Base-by-base conservation (phyloP, 2,329 filamentous ascomycete genomes). In the Colletotrichum filicis region DNA sequence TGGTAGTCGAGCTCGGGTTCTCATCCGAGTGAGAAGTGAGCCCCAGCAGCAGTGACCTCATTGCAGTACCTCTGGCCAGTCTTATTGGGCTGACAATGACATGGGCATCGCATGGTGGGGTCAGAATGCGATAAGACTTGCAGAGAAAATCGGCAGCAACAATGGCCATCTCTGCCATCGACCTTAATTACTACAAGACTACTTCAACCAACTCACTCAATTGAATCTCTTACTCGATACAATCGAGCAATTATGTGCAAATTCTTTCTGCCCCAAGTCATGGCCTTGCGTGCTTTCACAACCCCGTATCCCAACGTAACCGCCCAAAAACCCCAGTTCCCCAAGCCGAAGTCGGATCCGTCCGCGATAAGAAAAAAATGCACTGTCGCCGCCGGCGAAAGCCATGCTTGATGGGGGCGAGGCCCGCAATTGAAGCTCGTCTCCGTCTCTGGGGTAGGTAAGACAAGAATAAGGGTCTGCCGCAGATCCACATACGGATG, bases 361-460 rank as follows among this genome's bases (percentile, higher is more conserved):
- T 32, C 14, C 22, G 66, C 66, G 70, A 72, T 72, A 72, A 72
- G 70, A 11, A 14, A 42, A 14, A n/a, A 46, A 6, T 30, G 22
- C 22, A 24, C 12, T 58, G 69, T 63, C 70, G 70, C 69, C 69
- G 69, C 66, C 70, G 70, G 70, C 65, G 35, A 62, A 24, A 28
- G 68, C 68, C 65, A 60, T 58, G 49, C 55, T 58, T 26, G 28
- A 28, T 22, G n/a, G 1, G 8, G 26, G 14, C 42, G 42, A 49
- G 63, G 35, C 68, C 68, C 64, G 64, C 46, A 67, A 37, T 67
- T 37, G 64, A 63, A 63, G 69, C 53, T 64, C 56, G 35, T 32
- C 37, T 35, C 16, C 56, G 35, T 42, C 37, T 35, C 28, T 49
- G 57, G 56, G 57, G 57, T 30, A 57, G 16, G 37, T 16, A 16